Evolutionary conservation across 2,329 filamentous ascomycete species (phyloP), one percentile per base, ranked within the genome.

Genomic region (Sporothrix sp.): DNA sequence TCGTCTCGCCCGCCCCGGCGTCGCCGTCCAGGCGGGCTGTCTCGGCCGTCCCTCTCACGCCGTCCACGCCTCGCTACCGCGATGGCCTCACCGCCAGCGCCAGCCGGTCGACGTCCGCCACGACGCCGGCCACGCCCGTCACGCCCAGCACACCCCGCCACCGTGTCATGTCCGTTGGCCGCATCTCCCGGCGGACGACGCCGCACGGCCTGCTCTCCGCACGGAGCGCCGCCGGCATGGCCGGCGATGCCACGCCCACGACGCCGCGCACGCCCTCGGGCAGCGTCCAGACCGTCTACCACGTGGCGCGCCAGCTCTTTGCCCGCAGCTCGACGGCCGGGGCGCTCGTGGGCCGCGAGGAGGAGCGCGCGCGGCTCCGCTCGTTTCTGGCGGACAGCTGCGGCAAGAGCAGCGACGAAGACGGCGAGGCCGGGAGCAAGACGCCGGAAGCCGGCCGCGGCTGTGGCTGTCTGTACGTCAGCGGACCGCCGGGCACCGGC

Each of bases 401-500:
- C 25, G 10, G 10, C 25, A 28, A 6, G 5, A 10, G 25, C 25
- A 28, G 25, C 25, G 10, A 28, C 25, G 25, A n/a, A n/a, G n/a
- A n/a, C n/a, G n/a, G n/a, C n/a, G n/a, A n/a, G n/a, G n/a, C n/a
- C 30, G 37, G n/a, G 7, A 28, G 11, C 45, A 25, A 45, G 18
- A 30, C 50, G 6, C 7, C 33, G 30, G 20, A 58, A 5, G 71
- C 76, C 8, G 66, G 77, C 16, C 72, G 71, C 10, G 78, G 76
- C 3, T 82, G 82, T 48, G 89, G 90, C 48, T 97, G 91, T 62
- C 76, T 95, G 47, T 98, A 98, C 63, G 84, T 98, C 58, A 96
- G 90, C 59, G 93, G 93, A 0, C 93, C 93, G 4, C 93, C 93
- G 2, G 93, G 93, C 10, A 98, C 93, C 0, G 93, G 93, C 50